These are phyloP conservation scores for Aspergillus nomiae DNA, from an alignment of 2,329 filamentous ascomycete species.

Conservation along the genomic window DNA sequence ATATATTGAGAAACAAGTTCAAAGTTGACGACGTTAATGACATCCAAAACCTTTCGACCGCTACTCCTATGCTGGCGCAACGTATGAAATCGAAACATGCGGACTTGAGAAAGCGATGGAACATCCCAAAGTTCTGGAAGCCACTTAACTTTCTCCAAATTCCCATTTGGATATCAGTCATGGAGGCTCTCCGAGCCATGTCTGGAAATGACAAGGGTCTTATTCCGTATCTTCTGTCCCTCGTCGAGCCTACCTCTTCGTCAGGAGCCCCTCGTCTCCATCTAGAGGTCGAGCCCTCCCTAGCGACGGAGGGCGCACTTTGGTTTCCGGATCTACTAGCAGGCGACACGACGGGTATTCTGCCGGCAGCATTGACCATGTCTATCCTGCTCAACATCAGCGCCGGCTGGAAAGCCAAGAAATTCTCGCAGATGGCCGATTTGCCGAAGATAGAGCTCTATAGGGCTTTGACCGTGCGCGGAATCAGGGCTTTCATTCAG, in stretches of 20 bases:
- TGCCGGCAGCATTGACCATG: conserved; percentile 53
- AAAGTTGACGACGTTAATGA: too few species aligned
- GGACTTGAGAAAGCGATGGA: conserved; percentile 37
- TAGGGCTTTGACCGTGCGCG: conserved; percentile 23
- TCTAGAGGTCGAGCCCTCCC: conserved; percentile 47
- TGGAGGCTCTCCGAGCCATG: conserved; percentile 53
- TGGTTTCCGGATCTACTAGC: conserved; percentile 62
- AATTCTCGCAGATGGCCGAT: conserved; percentile 25
- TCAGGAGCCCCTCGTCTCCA: conserved; percentile 24
- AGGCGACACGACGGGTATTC: conserved; percentile 53
- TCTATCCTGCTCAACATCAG: conserved; percentile 53
- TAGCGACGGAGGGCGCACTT: conserved; percentile 59
- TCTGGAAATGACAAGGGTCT: conserved; percentile 46
- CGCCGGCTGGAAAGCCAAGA: conserved; percentile 29
- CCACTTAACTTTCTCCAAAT: conserved; percentile 42
- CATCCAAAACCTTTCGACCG: conserved; percentile 13
- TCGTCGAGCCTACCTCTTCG: conserved; percentile 20
- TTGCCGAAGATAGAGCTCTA: conserved; percentile 30
- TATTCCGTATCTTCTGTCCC: conserved; percentile 39
- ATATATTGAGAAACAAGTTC: background rate
- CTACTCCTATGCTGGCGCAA: conserved; percentile 19
- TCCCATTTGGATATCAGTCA: conserved; percentile 49
- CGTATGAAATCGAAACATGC: conserved; percentile 27
- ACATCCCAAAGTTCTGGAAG: conserved; percentile 36
- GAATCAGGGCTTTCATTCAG: conserved; percentile 36